phyloP scores from a whole-genome alignment of 2,329 filamentous ascomycete species.

The Fusarium decemcellulare region DNA sequence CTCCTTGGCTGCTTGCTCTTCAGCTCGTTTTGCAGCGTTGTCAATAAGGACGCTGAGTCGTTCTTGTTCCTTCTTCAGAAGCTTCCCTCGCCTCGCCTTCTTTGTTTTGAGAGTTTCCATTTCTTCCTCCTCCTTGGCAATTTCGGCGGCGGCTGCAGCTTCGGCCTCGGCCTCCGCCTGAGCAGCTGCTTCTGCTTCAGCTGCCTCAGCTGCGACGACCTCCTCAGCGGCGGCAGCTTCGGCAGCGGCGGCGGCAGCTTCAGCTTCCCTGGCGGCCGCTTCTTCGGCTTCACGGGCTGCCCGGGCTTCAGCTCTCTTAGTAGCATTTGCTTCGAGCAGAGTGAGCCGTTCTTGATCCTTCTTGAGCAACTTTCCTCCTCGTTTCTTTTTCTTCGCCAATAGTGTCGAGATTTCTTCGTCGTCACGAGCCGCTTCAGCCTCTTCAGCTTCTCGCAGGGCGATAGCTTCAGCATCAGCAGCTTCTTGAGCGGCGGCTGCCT shows the following conservation, averaged over 20 bases:
- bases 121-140: slow-evolving; percentile 39
- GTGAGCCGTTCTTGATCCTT: slow-evolving; percentile 41
- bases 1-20: slow-evolving; percentile 29
- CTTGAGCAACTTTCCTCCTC: slow-evolving; percentile 40
- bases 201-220: slow-evolving; percentile 17
- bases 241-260: slow-evolving; percentile 18
- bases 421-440: slow-evolving; percentile 47
- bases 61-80: slow-evolving; percentile 44
- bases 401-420: slow-evolving; percentile 39
- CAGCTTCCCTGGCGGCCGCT: slow-evolving; percentile 30
- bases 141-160: slow-evolving; percentile 25
- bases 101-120: slow-evolving; percentile 27
- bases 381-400: slow-evolving; percentile 38
- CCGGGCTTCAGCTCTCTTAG: slow-evolving; percentile 30
- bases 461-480: slow-evolving; percentile 38
- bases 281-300: slow-evolving; percentile 37
- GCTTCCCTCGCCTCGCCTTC: slow-evolving; percentile 23
- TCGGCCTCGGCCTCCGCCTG: slow-evolving; percentile 33
- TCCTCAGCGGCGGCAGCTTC: slow-evolving; percentile 34
- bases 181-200: slow-evolving; percentile 34
- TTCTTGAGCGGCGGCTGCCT: slow-evolving; percentile 22
- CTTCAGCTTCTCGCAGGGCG: slow-evolving; percentile 48
- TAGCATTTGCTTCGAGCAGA: slow-evolving; percentile 33
- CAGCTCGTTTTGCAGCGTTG: slow-evolving; percentile 30
- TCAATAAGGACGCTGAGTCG: slow-evolving; percentile 43